Evolutionary conservation across 495 filamentous ascomycete species (phyloP).

Genomic region (Hypoxylon cercidicola): DNA sequence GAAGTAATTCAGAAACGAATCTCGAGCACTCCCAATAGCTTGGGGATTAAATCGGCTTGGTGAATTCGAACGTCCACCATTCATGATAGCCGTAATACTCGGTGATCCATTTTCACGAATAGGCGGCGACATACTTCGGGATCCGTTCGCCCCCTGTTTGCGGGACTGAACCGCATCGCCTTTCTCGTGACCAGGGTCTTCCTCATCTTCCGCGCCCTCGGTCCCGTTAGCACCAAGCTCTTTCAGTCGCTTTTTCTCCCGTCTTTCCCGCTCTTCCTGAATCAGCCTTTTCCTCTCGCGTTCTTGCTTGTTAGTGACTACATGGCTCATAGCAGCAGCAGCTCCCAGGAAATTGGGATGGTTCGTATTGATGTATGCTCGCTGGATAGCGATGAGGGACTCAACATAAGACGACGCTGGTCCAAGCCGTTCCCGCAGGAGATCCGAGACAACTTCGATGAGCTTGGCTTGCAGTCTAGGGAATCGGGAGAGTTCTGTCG

Average conservation of each 20-base stretch:
- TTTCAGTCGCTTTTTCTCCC: constrained; percentile 82
- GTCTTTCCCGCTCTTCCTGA: constrained; percentile 83
- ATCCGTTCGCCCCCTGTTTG: constrained; percentile 64
- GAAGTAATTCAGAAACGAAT: constrained; percentile 98
- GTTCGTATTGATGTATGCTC: constrained; percentile 99
- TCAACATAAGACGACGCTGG: constrained; percentile 92
- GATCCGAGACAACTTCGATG: constrained; percentile 97
- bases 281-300: constrained; percentile 82
- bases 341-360: constrained; percentile 98
- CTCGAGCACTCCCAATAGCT: constrained; percentile 63
- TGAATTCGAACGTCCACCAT: constrained; percentile 71
- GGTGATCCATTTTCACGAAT: constrained; percentile 68
- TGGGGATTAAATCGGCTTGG: constrained; percentile 68
- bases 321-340: constrained; percentile 96
- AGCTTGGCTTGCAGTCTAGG: constrained; percentile 95
- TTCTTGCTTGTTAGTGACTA: constrained; percentile 93
- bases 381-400: constrained; percentile 94
- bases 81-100: constrained; percentile 73
- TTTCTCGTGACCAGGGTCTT: constrained; percentile 70
- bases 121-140: constrained; percentile 84
- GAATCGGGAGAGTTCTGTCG: constrained; percentile 89
- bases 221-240: constrained; percentile 84
- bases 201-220: constrained; percentile 77
- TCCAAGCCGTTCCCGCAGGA: constrained; percentile 90
- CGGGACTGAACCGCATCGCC: constrained; percentile 56